A percentile compares a stretch with the other conserved stretches of the same genome.
Evolutionary conservation across 176 grass and related monocot genomes (phyloP).

Genomic region (Dendrocalamus sinicus): DNA sequence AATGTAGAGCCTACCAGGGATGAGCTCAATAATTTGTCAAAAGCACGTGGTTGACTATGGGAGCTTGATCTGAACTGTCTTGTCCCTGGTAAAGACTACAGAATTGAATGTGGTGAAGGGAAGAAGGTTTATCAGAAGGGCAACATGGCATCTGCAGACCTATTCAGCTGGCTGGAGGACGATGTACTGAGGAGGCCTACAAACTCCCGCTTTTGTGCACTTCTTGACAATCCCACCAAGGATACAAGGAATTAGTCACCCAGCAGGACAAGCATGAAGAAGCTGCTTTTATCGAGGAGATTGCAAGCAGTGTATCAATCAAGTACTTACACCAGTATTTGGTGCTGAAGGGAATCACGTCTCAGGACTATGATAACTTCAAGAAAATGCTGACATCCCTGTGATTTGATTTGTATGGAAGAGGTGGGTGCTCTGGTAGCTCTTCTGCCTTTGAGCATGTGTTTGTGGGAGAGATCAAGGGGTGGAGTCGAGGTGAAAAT

Average conservation of each 20-base stretch:
- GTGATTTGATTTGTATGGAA: slow-evolving; percentile 72
- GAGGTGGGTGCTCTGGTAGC: slow-evolving; percentile 56
- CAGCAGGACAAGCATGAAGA: slow-evolving; percentile 69
- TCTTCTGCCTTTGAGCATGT: slow-evolving; percentile 79
- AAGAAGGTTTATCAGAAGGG: no score
- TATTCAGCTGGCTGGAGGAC: no score
- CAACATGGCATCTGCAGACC: no score
- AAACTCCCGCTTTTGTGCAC: slow-evolving; percentile 63
- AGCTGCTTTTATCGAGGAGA: slow-evolving; percentile 72
- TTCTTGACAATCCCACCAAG: slow-evolving; percentile 70
- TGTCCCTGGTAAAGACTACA: no score
- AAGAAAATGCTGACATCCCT: slow-evolving; percentile 57
- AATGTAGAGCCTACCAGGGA: no score
- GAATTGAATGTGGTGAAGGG: no score
- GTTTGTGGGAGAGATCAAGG: slow-evolving; percentile 72
- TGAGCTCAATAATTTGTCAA: no score
- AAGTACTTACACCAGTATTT: slow-evolving; percentile 64
- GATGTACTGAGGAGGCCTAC: no score
- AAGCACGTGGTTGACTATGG: no score
- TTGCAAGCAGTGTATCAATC: slow-evolving; percentile 57
- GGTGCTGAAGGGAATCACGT: slow-evolving; percentile 48
- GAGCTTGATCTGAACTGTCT: no score
- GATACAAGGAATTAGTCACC: slow-evolving; percentile 56
- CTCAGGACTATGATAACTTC: slow-evolving; percentile 55
- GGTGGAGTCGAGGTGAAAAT: slow-evolving; percentile 41